Evolutionary conservation across 2,329 filamentous ascomycete species (phyloP).

Genomic region (Cladosporium sp.): DNA sequence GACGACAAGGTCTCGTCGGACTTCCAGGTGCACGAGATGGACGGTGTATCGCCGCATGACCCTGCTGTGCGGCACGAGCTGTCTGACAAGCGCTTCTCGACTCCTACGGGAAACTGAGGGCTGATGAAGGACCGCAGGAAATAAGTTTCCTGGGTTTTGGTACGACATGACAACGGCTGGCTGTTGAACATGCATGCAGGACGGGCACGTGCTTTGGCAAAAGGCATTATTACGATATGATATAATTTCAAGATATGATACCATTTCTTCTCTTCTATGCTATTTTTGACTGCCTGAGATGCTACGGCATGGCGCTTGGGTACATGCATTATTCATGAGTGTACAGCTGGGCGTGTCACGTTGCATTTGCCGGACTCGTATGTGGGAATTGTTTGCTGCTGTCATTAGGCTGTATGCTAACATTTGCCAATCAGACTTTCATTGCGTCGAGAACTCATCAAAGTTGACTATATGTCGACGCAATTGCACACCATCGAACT

Average conservation of each 20-base stretch:
- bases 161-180: constrained; percentile 10
- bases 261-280: not conserved
- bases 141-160: not conserved
- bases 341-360: not conserved
- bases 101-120: not conserved
- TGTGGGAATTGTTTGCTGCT: not conserved
- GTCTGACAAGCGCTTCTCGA: constrained; percentile 17
- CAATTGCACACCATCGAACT: not conserved
- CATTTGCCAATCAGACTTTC: not conserved
- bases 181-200: not conserved
- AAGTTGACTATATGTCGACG: not conserved
- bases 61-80: constrained; percentile 10
- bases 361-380: not conserved
- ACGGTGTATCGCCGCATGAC: constrained; percentile 15
- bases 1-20: constrained; percentile 10
- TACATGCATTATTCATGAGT: not conserved
- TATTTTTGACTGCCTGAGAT: not conserved
- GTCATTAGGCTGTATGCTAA: not conserved
- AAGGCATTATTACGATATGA: constrained; percentile 4
- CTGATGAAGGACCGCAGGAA: not conserved
- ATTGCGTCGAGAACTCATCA: not conserved
- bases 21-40: constrained; percentile 18
- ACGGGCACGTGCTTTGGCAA: not conserved
- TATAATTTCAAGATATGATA: constrained; percentile 10
- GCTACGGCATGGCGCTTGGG: not conserved